Conservation (phyloP, 176 grass and related monocot genomes). For the Oryza punctata region DNA sequence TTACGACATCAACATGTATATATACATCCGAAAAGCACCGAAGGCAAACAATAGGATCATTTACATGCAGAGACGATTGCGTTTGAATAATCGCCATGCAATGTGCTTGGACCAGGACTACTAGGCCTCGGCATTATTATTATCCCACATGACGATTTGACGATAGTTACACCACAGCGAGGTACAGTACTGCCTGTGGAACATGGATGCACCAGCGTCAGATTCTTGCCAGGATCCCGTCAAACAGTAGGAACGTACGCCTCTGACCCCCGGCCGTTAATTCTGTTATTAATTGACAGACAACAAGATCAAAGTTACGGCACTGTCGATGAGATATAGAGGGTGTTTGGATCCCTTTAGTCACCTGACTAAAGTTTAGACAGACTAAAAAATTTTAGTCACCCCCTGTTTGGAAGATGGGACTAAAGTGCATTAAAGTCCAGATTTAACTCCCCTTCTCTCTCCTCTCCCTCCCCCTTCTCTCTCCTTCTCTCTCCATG, state of each 20-base stretch:
- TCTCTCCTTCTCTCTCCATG: no score
- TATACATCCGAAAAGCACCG: neutral
- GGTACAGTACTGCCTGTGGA: neutral
- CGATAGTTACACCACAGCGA: neutral
- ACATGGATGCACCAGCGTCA: neutral
- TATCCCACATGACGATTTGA: conserved; percentile 33
- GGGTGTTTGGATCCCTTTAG: no score
- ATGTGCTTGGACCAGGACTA: neutral
- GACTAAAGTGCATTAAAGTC: no score
- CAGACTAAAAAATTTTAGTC: no score
- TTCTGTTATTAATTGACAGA: neutral
- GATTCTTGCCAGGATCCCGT: conserved; percentile 3
- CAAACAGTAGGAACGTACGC: neutral
- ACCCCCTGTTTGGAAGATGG: no score
- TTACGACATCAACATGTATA: neutral
- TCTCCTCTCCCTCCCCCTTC: no score
- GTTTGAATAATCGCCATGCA: neutral
- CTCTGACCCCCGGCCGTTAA: neutral
- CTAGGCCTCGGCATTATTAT: neutral
- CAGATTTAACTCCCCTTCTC: no score
- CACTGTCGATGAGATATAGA: neutral
- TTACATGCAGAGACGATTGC: neutral
- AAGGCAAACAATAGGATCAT: neutral
- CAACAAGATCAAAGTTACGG: neutral
- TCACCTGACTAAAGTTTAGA: no score